A percentile compares a stretch with the other conserved stretches of the same genome.
Conservation (phyloP, 441 rosid species). For the Eutrema salsugineum region DNA sequence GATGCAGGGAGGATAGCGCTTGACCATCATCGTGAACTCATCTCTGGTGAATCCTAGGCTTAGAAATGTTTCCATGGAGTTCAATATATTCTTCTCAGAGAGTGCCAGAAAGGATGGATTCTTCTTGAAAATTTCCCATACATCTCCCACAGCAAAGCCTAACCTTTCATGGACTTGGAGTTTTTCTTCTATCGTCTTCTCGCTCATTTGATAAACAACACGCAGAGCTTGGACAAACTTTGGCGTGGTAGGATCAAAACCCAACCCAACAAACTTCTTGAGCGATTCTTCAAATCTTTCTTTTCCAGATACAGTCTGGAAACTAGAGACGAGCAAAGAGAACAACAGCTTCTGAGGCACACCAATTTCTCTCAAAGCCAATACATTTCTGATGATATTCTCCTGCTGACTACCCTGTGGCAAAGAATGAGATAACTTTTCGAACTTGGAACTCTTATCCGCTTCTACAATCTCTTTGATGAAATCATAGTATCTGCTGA, state of each 20-base stretch:
- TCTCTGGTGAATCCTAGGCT: slow-evolving; percentile 1
- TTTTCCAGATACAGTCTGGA: background rate
- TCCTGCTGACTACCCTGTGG: background rate
- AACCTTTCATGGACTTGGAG: background rate
- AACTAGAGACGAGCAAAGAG: background rate
- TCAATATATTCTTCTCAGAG: background rate
- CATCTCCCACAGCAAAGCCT: slow-evolving; percentile 12
- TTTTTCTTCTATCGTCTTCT: background rate
- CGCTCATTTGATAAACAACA: background rate
- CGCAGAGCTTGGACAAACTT: slow-evolving; percentile 1
- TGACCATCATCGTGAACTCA: background rate
- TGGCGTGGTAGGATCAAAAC: background rate
- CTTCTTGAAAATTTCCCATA: slow-evolving; percentile 25
- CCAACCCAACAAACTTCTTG: slow-evolving; percentile 5
- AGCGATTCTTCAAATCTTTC: background rate
- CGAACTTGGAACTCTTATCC: background rate
- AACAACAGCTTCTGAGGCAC: background rate
- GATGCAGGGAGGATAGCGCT: background rate
- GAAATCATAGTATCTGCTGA: background rate
- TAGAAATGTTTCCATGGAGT: background rate
- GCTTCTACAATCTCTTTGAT: background rate
- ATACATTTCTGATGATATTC: slow-evolving; percentile 12
- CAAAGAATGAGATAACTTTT: background rate
- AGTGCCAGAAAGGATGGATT: slow-evolving; percentile 11
- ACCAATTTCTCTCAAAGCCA: slow-evolving; percentile 11